Evolutionary conservation across 768 basidiomycete genomes (phyloP), one percentile per base, ranked within the genome.

Genomic region (Suillus discolor): DNA sequence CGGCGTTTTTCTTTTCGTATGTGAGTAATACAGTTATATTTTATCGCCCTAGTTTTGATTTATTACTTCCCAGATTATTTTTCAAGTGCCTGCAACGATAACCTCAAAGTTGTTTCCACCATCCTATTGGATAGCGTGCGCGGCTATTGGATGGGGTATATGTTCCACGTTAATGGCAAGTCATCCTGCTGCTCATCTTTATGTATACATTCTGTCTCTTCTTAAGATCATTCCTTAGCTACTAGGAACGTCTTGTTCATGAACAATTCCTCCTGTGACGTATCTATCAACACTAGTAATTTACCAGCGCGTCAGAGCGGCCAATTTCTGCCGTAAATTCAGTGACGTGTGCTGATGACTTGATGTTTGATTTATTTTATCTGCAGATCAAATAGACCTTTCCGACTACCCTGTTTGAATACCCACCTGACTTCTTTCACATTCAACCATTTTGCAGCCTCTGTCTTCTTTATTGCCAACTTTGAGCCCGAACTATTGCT

Each of bases 1-100:
- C 91, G 1, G 83, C 82, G 6, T 94, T 93, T 78, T 93, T 88
- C 79, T 88, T 93, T 71, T 85, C 92, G 67, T 93, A 93, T 70
- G 91, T 89, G 65, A 65, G 85, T 78, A 44, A 7, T 41, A 28
- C 18, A 38, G 1, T 31, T 61, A 54, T 41, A 41, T 11, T 61
- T 39, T 25, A 4, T 62, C 8, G 28, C 15, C 20, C 31, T 20
- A 61, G 16, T 62, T 23, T 28, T 51, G 5, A 59, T 61, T 36
- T 61, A 2, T 49, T 62, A 31, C 7, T 16, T 1, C 59, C 31
- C 70, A 92, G 90, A 90, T 93, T 65, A 68, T 92, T 34, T 88
- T 79, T 66, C 87, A 89, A 79, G 75, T 92, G 23, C 92, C 92
- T 3, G 89, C 87, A 7, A 86, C 86, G 0, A 69, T 91, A 34